Conservation (phyloP, 257 asterid genomes). For the Lantana camara region DNA sequence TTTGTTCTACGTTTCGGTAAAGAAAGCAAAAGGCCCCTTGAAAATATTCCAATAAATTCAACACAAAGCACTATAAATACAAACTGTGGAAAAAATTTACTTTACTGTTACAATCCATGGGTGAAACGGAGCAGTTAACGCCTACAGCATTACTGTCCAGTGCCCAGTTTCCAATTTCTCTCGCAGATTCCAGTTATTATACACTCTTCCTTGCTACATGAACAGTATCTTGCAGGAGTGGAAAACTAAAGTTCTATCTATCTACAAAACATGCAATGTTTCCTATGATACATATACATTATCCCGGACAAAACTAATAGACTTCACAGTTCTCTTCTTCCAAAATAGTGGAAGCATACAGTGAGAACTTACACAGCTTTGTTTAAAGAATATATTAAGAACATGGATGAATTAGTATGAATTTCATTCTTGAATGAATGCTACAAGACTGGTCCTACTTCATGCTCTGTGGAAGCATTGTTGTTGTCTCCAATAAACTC, state of each 20-base stretch:
- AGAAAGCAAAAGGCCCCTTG: too few species aligned
- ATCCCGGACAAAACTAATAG: neutral
- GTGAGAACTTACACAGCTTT: slow-evolving; percentile 14
- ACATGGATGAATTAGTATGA: slow-evolving; percentile 15
- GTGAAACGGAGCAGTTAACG: too few species aligned
- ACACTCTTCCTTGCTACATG: too few species aligned
- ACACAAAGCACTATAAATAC: too few species aligned
- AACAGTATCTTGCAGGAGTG: neutral
- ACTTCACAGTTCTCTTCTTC: neutral
- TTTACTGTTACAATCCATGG: too few species aligned
- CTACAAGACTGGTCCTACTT: slow-evolving; percentile 33
- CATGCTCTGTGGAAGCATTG: slow-evolving; percentile 54
- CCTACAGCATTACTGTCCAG: too few species aligned
- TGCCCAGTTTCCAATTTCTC: neutral
- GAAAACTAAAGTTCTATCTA: neutral
- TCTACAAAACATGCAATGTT: neutral
- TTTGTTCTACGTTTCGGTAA: too few species aligned
- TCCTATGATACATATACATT: slow-evolving; percentile 2
- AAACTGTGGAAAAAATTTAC: neutral
- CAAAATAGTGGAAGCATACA: slow-evolving; percentile 8
- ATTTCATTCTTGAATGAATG: neutral
- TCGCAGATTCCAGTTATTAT: neutral
- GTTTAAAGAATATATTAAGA: slow-evolving; percentile 14
- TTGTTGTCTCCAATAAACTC: slow-evolving; percentile 48
- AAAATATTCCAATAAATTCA: too few species aligned